Base-by-base conservation (phyloP, 805 yeast genomes). In the Zygoascus biomembranicola region DNA sequence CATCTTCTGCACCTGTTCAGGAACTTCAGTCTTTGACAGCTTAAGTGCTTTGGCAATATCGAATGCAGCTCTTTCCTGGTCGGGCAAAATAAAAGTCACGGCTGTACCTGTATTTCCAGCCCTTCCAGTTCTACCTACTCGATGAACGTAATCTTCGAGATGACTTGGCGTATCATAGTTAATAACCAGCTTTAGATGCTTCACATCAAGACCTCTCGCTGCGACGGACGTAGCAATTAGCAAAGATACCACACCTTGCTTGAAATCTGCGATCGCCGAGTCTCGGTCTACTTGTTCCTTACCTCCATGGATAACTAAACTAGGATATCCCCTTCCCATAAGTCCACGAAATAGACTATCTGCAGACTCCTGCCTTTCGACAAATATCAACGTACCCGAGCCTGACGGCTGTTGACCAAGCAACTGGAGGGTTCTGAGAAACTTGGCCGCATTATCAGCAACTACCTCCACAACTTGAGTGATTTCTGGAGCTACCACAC, bases 111-210 rank as follows among this genome's bases (percentile, higher is more conserved):
- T 71, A 37, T 77, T 76, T 0, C 94, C 94, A 1, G 97, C 98
- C 56, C 99, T 75, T 0, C 97, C 99, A 0, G 99, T 94, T 54
- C 99, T 74, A 0, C 99, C 99, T 0, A 90, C 96, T 8, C 98
- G 77, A 69, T 94, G 99, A 11, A 94, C 92, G 64, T 94, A 94
- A 66, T 94, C 98, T 57, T 95, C 98, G 76, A 90, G 77, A 56
- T 90, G 95, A 58, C 77, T 87, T 0, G 96, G 95, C 0, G 88
- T 77, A 59, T 86, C 90, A 62, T 77, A 87, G 70, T 94, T 87
- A 6, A 94, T 73, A 1, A 94, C 98, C 45, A 90, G 67, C 54
- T 82, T 82, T 26, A 92, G 77, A 20, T 83, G 85, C 51, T 89
- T 86, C n/a, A 94, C 97, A 69, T 94, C 97, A 23, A 94, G 72